Percentiles rank a stretch among this genome's conserved stretches.
Evolutionary conservation across 2,329 filamentous ascomycete genomes (phyloP).

Genomic region (Colletotrichum sp.): DNA sequence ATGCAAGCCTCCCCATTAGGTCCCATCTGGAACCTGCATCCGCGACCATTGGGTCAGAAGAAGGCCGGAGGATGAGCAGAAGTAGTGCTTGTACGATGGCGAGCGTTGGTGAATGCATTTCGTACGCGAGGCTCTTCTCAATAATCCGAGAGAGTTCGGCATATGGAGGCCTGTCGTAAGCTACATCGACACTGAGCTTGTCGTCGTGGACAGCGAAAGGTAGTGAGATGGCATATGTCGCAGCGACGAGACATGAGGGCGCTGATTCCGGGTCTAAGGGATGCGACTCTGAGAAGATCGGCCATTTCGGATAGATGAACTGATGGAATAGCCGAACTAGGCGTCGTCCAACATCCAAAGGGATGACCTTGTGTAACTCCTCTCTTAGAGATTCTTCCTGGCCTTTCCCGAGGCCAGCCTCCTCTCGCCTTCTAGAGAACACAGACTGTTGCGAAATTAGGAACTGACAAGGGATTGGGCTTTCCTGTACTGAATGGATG

Average conservation of each 20-base stretch:
- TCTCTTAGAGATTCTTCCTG: not conserved
- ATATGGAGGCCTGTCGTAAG: conserved; percentile 25
- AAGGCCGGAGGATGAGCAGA: conserved; percentile 6
- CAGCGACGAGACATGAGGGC: conserved; percentile 11
- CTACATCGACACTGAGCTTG: conserved; percentile 25
- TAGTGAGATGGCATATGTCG: conserved; percentile 22
- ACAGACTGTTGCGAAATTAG: conserved; percentile 17
- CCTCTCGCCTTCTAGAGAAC: conserved; percentile 19
- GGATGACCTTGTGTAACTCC: not conserved
- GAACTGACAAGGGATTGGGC: conserved; percentile 19
- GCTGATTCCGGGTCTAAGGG: not conserved
- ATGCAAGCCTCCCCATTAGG: conserved; percentile 16
- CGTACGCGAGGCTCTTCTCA: conserved; percentile 9
- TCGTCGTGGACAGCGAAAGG: conserved; percentile 26
- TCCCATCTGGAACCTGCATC: conserved; percentile 22
- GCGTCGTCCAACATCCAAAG: not conserved
- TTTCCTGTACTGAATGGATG: conserved; percentile 21
- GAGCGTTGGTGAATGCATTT: conserved; percentile 23
- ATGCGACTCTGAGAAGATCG: not conserved
- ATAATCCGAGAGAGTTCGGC: conserved; percentile 19
- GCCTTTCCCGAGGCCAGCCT: not conserved
- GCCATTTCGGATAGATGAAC: not conserved
- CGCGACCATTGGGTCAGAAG: conserved; percentile 22
- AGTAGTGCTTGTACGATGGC: not conserved
- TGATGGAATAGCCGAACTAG: not conserved